A percentile compares a stretch with the other conserved stretches of the same genome.
Evolutionary conservation across 2,329 filamentous ascomycete genomes (phyloP).

Genomic region (Stemphylium vesicarium): DNA sequence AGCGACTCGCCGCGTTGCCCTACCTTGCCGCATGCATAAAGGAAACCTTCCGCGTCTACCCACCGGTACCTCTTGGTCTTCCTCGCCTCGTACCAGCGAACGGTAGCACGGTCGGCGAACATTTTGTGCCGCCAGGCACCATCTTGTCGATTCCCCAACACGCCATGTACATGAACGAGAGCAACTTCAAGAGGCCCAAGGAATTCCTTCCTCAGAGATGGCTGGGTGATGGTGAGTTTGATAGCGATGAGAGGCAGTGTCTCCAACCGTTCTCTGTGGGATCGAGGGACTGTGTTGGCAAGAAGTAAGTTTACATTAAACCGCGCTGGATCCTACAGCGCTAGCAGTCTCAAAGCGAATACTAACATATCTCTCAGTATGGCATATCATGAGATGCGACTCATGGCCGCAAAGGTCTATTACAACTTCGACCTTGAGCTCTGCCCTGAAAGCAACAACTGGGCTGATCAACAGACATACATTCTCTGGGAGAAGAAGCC

Average conservation of each 20-base stretch:
- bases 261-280: constrained; percentile 55
- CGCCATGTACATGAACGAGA: constrained; percentile 23
- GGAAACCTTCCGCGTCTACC: constrained; percentile 52
- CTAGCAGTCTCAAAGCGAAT: neutral
- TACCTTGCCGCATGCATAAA: constrained; percentile 52
- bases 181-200: constrained; percentile 46
- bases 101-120: constrained; percentile 47
- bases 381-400: constrained; percentile 51
- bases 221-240: constrained; percentile 37
- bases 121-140: constrained; percentile 42
- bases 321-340: neutral
- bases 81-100: constrained; percentile 44
- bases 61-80: constrained; percentile 47
- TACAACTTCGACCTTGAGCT: constrained; percentile 51
- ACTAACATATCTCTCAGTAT: constrained; percentile 30
- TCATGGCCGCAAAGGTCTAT: constrained; percentile 48
- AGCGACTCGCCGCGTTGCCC: constrained; percentile 33
- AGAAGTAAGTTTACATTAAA: constrained; percentile 38
- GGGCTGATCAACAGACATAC: constrained; percentile 43
- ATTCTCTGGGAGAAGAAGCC: constrained; percentile 49
- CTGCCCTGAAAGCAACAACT: constrained; percentile 37
- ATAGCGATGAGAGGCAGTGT: constrained; percentile 40
- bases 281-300: constrained; percentile 48
- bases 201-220: constrained; percentile 53
- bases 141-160: constrained; percentile 25